These are phyloP conservation scores for Aspergillus bombycis DNA, from an alignment of 2,329 filamentous ascomycete species.

Conservation along the genomic window DNA sequence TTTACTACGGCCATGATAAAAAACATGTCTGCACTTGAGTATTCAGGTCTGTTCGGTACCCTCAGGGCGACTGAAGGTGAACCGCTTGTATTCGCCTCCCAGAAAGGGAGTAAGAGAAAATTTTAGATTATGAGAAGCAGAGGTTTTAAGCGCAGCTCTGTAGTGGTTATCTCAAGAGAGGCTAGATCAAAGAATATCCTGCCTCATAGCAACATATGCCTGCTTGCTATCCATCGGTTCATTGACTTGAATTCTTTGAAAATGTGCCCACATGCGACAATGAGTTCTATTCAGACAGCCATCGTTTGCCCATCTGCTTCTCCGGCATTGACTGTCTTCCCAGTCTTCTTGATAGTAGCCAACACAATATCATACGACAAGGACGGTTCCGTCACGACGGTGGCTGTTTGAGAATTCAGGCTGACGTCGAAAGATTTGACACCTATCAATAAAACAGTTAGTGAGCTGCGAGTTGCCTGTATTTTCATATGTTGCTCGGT, in stretches of 20 bases:
- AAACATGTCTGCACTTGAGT: background rate
- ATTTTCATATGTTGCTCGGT: background rate
- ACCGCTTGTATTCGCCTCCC: background rate
- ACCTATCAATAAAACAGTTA: slow-evolving; percentile 55
- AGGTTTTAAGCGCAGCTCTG: background rate
- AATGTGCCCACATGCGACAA: background rate
- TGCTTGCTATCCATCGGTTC: background rate
- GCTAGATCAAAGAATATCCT: background rate
- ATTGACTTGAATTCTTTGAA: background rate
- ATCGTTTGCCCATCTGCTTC: slow-evolving; percentile 48
- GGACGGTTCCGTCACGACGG: slow-evolving; percentile 69
- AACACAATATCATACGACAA: slow-evolving; percentile 81
- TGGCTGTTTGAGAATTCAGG: slow-evolving; percentile 82
- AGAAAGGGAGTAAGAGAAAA: background rate
- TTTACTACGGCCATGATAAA: background rate
- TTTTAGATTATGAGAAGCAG: background rate
- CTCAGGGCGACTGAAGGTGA: background rate
- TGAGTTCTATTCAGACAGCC: slow-evolving; percentile 33
- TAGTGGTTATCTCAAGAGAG: background rate
- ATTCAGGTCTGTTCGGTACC: background rate
- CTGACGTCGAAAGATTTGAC: slow-evolving; percentile 85
- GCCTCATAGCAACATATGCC: background rate
- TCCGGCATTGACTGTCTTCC: slow-evolving; percentile 80
- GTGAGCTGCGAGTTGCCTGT: background rate
- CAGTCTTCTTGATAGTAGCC: slow-evolving; percentile 89